Conservation (phyloP, 768 basidiomycete genomes). For the Xerocomellus amylosporus region DNA sequence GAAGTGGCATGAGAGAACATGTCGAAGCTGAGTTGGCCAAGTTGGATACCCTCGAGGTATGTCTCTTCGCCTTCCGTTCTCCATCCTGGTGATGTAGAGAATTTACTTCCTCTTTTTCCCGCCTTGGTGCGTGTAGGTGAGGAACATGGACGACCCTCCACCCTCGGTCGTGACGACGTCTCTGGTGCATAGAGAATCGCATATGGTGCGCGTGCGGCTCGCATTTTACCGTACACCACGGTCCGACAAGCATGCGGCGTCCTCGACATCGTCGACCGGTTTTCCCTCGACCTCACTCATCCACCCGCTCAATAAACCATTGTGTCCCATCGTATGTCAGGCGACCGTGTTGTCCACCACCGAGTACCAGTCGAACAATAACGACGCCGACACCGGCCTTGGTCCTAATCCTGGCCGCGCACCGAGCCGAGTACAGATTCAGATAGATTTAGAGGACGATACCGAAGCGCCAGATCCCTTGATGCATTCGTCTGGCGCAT, state of each 20-base stretch:
- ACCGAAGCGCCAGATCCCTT: not conserved
- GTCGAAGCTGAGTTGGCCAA: conserved; percentile 30
- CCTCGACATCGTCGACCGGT: not conserved
- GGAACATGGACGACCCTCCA: conserved; percentile 12
- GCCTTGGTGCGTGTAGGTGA: not conserved
- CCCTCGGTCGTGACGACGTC: conserved; percentile 24
- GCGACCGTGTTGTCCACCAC: conserved; percentile 19
- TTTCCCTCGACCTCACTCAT: conserved; percentile 5
- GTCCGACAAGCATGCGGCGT: not conserved
- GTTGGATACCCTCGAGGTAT: conserved; percentile 16
- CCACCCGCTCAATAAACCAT: conserved; percentile 17
- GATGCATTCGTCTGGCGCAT: conserved; percentile 23
- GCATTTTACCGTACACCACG: conserved; percentile 38
- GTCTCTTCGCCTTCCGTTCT: not conserved
- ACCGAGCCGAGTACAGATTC: not conserved
- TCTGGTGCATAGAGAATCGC: conserved; percentile 41
- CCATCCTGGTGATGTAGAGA: not conserved
- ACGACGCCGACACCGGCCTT: not conserved
- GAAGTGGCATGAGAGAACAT: conserved; percentile 14
- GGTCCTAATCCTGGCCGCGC: not conserved
- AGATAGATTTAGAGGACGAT: not conserved
- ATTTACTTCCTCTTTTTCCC: not conserved
- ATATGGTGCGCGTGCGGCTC: conserved; percentile 30
- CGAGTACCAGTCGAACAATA: not conserved
- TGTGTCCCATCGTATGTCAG: conserved; percentile 32